A percentile compares a stretch with the other conserved stretches of the same genome.
phyloP scores from a whole-genome alignment of 2,329 filamentous ascomycete species.

The Fusarium cyanostomum region DNA sequence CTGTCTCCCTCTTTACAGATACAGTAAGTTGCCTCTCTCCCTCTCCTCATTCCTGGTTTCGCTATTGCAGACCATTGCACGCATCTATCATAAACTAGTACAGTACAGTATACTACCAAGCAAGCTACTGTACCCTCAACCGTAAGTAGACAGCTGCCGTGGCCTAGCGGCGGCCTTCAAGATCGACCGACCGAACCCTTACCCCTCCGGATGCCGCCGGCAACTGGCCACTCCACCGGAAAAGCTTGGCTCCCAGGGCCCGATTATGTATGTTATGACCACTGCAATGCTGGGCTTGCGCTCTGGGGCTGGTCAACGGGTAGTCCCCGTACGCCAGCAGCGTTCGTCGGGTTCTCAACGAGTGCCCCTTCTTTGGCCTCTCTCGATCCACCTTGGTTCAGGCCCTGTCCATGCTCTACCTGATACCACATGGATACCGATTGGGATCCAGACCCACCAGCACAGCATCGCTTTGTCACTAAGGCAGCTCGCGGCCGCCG shows the following conservation, averaged over 20 bases:
- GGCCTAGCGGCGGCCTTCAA: not conserved
- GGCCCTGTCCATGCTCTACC: conserved; percentile 3
- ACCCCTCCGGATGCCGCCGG: conserved; percentile 28
- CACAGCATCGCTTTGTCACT: not conserved
- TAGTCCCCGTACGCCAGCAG: conserved; percentile 11
- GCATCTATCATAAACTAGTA: conserved; percentile 7
- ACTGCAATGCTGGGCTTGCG: not conserved
- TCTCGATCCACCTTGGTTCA: conserved; percentile 1
- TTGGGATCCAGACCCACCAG: conserved; percentile 2
- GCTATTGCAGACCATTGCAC: conserved; percentile 8
- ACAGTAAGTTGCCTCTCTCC: not conserved
- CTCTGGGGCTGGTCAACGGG: not conserved
- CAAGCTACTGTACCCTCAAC: conserved; percentile 29
- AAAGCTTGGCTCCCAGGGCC: conserved; percentile 13
- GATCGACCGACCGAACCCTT: not conserved
- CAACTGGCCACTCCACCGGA: conserved; percentile 22
- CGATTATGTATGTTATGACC: conserved; percentile 6
- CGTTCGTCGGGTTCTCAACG: not conserved
- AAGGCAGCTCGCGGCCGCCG: conserved; percentile 7
- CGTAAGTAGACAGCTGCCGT: conserved; percentile 18
- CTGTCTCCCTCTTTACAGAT: conserved; percentile 23
- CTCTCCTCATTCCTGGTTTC: conserved; percentile 10
- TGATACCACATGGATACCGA: conserved; percentile 8
- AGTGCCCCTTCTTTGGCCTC: not conserved
- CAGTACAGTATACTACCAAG: conserved; percentile 11